A percentile compares a stretch with the other conserved stretches of the same genome.
Evolutionary conservation across 495 filamentous ascomycete species (phyloP).

Genomic region (Pseudoneurospora amorphoporcata): DNA sequence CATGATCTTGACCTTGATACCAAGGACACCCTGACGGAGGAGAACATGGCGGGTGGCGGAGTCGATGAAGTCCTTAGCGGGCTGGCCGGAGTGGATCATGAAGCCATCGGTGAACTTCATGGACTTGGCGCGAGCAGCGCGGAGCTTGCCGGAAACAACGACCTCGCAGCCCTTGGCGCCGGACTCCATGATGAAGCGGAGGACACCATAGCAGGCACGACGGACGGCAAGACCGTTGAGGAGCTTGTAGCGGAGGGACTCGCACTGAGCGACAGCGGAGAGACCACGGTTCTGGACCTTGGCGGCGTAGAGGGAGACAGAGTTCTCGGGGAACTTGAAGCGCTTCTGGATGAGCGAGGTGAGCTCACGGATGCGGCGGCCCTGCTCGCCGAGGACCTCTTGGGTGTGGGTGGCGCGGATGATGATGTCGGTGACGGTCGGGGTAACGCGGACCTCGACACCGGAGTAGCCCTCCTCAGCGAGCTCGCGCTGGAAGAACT

Average conservation of each 20-base stretch:
- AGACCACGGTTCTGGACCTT: slow-evolving; percentile 99
- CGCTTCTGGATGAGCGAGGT: slow-evolving; percentile 99
- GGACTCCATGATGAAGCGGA: slow-evolving; percentile 99
- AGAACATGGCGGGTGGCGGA: slow-evolving; percentile 96
- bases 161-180: slow-evolving; percentile 99
- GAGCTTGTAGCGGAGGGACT: slow-evolving; percentile 98
- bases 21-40: slow-evolving; percentile 96
- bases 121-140: slow-evolving; percentile 96
- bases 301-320: slow-evolving; percentile 97
- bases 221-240: slow-evolving; percentile 97
- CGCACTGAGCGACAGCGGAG: slow-evolving; percentile 98
- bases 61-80: slow-evolving; percentile 99
- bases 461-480: slow-evolving; percentile 99
- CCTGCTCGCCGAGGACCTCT: slow-evolving; percentile 99
- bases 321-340: slow-evolving; percentile 99
- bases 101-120: slow-evolving; percentile 99
- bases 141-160: slow-evolving; percentile 96
- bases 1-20: slow-evolving; percentile 99
- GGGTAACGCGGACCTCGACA: slow-evolving; percentile 98
- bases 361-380: slow-evolving; percentile 98
- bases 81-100: slow-evolving; percentile 99
- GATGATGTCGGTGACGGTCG: slow-evolving; percentile 99
- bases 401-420: slow-evolving; percentile 99
- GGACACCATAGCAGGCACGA: slow-evolving; percentile 97
- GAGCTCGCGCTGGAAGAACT: slow-evolving; percentile 99